Percentiles rank a stretch among this genome's conserved stretches.
Evolutionary conservation across 257 asterid genomes (phyloP).

Genomic region (Mentha longifolia): DNA sequence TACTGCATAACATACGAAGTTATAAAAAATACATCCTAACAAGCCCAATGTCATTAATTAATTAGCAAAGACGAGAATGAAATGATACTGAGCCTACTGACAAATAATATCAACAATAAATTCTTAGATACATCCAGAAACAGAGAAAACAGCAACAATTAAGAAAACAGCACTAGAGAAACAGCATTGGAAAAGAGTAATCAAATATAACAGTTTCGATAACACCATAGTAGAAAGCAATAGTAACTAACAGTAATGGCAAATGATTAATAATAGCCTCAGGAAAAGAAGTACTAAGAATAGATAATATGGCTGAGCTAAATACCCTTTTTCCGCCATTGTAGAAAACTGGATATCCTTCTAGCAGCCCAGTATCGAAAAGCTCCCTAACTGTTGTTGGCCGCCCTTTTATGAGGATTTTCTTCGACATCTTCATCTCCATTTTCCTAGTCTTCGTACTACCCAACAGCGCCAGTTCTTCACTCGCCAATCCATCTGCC

Average conservation of each 20-base stretch:
- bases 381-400: constrained; percentile 92
- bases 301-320: not conserved
- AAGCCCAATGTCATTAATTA: constrained; percentile 3
- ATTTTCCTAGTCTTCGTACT: constrained; percentile 48
- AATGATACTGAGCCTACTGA: constrained; percentile 5
- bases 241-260: not conserved
- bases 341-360: constrained; percentile 97
- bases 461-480: constrained; percentile 36
- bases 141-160: not conserved
- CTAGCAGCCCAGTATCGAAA: constrained; percentile 87
- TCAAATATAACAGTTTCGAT: not conserved
- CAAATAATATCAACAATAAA: not conserved
- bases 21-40: not conserved
- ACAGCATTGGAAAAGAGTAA: not conserved
- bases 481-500: constrained; percentile 47
- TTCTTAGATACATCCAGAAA: not conserved
- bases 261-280: not conserved
- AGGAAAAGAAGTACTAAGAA: constrained; percentile 3
- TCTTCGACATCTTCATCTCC: constrained; percentile 77
- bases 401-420: constrained; percentile 58
- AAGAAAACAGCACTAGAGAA: not conserved
- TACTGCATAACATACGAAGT: not conserved
- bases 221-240: not conserved
- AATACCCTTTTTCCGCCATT: constrained; percentile 94
- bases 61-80: not conserved